Percentiles rank a stretch among this genome's conserved stretches.
These are phyloP conservation scores for Rhizopogon hawkerae DNA, from an alignment of 1,284 basidiomycete species.

Conservation along the genomic window DNA sequence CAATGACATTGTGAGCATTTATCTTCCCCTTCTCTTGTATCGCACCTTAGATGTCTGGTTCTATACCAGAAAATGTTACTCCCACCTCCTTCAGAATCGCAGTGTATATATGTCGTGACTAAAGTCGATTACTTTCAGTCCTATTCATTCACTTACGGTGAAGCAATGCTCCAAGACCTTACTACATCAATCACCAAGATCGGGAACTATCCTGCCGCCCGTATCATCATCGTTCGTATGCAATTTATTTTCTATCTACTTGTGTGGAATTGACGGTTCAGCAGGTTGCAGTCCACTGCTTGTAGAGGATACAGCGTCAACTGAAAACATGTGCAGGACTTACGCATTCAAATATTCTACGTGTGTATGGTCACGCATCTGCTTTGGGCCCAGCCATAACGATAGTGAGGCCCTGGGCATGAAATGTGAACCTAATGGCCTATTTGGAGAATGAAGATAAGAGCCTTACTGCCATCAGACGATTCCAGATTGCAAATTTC, in stretches of 20 bases:
- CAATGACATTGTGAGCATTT: too few species aligned
- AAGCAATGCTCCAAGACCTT: too few species aligned
- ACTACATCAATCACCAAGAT: too few species aligned
- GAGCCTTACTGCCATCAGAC: constrained; percentile 1
- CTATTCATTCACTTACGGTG: too few species aligned
- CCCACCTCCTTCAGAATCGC: too few species aligned
- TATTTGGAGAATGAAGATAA: constrained; percentile 29
- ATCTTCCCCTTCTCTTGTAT: too few species aligned
- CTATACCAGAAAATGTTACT: too few species aligned
- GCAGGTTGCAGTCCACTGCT: constrained; percentile 29
- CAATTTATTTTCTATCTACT: constrained; percentile 2
- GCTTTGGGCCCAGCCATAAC: constrained; percentile 35
- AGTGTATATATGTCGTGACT: too few species aligned
- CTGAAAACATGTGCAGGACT: constrained; percentile 35
- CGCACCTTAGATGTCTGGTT: too few species aligned
- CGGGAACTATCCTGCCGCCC: too few species aligned
- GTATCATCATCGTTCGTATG: not conserved
- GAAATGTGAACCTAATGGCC: constrained; percentile 36
- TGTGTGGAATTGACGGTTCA: not conserved
- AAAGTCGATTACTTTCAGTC: too few species aligned
- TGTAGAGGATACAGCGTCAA: constrained; percentile 33
- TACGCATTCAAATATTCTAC: constrained; percentile 33
- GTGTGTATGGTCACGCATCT: constrained; percentile 30
- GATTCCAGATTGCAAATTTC: constrained; percentile 12
- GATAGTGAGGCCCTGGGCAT: constrained; percentile 43